These are phyloP conservation scores for Aureobasidium pullulans DNA, from an alignment of 2,329 filamentous ascomycete genomes.

Conservation along the genomic window DNA sequence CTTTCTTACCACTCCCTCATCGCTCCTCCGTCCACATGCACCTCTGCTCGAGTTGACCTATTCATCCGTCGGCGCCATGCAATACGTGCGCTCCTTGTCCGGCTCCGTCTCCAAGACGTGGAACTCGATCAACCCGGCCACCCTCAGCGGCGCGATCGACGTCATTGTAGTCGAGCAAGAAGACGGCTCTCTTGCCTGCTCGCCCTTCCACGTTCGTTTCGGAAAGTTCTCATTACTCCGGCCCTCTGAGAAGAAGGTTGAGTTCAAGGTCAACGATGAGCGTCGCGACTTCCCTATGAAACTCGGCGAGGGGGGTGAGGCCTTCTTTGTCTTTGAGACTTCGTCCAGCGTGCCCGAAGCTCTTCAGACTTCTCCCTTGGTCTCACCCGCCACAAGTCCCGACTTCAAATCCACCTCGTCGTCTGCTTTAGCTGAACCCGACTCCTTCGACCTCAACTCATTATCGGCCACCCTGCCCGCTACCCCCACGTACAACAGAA, in stretches of 20 bases:
- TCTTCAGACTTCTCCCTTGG: constrained; percentile 87
- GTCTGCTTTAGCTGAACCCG: constrained; percentile 57
- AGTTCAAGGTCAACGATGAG: constrained; percentile 87
- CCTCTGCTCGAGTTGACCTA: neutral
- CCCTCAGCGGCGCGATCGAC: constrained; percentile 94
- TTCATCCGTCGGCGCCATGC: constrained; percentile 54
- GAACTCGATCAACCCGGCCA: constrained; percentile 99
- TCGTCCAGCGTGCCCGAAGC: constrained; percentile 85
- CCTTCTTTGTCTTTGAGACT: constrained; percentile 98
- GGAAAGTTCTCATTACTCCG: constrained; percentile 95
- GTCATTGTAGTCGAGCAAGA: constrained; percentile 96
- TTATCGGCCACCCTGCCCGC: neutral
- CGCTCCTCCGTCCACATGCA: constrained; percentile 2
- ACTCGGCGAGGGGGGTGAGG: constrained; percentile 91
- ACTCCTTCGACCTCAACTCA: constrained; percentile 58
- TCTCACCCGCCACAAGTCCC: constrained; percentile 83
- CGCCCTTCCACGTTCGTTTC: constrained; percentile 96
- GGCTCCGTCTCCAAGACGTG: constrained; percentile 96
- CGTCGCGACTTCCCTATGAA: constrained; percentile 98
- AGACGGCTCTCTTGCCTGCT: constrained; percentile 81
- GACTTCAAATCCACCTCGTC: constrained; percentile 45
- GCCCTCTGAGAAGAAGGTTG: constrained; percentile 97
- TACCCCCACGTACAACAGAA: neutral
- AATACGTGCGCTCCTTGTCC: constrained; percentile 94
- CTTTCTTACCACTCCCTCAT: constrained; percentile 4